Evolutionary conservation across 2,329 filamentous ascomycete genomes (phyloP).

Genomic region (Clonostachys chloroleuca): DNA sequence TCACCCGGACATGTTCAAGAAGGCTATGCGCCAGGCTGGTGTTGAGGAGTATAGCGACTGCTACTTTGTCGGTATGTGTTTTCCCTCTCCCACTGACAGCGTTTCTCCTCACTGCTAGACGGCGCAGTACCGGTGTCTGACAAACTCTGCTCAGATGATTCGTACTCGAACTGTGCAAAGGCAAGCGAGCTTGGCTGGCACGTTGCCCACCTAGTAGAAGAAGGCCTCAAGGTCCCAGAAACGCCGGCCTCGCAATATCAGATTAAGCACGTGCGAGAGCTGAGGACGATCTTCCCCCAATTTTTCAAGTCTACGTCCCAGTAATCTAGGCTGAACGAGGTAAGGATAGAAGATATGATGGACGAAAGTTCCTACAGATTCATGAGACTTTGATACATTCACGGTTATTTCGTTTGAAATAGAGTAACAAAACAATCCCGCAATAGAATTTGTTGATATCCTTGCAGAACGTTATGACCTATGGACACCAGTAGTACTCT

Average conservation of each 20-base stretch:
- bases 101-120: too few relatives aligned
- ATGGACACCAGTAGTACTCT: too few relatives aligned
- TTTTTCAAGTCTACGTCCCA: constrained; percentile 62
- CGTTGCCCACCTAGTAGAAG: constrained; percentile 80
- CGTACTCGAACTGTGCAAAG: constrained; percentile 72
- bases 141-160: constrained; percentile 63
- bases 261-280: constrained; percentile 70
- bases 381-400: too few relatives aligned
- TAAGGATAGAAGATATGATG: too few relatives aligned
- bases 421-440: too few relatives aligned
- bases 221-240: constrained; percentile 58
- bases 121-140: background rate
- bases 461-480: too few relatives aligned
- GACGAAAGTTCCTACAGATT: too few relatives aligned
- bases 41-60: constrained; percentile 66
- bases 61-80: constrained; percentile 83
- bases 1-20: constrained; percentile 73
- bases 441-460: too few relatives aligned
- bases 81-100: background rate
- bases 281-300: constrained; percentile 74
- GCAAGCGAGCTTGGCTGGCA: constrained; percentile 83
- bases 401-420: too few relatives aligned
- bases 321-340: too few relatives aligned
- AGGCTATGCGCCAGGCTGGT: constrained; percentile 83
- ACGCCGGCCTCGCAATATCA: constrained; percentile 68